These are phyloP conservation scores for Neocallimastix lanati DNA, from an alignment of 192 early-diverging fungal genomes.

Conservation along the genomic window DNA sequence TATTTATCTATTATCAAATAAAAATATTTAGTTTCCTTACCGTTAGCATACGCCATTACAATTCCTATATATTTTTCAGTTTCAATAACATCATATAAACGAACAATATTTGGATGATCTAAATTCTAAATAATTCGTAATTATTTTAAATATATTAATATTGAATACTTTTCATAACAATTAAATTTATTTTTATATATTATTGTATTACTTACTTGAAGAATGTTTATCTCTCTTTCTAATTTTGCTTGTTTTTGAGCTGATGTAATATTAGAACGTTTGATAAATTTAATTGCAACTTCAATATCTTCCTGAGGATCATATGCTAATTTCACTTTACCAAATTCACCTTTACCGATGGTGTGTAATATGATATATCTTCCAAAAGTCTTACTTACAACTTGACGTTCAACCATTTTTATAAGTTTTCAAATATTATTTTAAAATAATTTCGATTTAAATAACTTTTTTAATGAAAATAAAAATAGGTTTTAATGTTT, in stretches of 20 bases:
- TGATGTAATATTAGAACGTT: neutral
- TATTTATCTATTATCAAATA: too few relatives aligned
- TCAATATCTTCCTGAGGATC: neutral
- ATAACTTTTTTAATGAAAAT: too few relatives aligned
- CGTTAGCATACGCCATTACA: slow-evolving; percentile 72
- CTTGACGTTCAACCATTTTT: neutral
- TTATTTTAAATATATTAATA: too few relatives aligned
- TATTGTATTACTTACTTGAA: neutral
- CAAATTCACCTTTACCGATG: neutral
- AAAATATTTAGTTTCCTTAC: too few relatives aligned
- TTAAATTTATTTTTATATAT: too few relatives aligned
- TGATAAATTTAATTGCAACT: neutral
- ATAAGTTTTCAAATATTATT: neutral
- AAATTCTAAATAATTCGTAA: slow-evolving; percentile 69
- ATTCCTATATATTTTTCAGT: slow-evolving; percentile 93
- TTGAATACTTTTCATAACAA: too few relatives aligned
- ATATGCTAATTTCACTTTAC: neutral
- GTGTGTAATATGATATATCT: neutral
- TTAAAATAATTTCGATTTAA: too few relatives aligned
- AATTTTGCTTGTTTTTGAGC: neutral
- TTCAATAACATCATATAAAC: slow-evolving; percentile 87
- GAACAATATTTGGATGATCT: slow-evolving; percentile 78
- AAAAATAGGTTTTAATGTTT: too few relatives aligned
- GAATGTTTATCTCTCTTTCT: neutral
- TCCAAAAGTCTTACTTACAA: neutral